A percentile compares a stretch with the other conserved stretches of the same genome.
phyloP scores from a whole-genome alignment of 192 early-diverging fungal species.

The Coemansia sp. region DNA sequence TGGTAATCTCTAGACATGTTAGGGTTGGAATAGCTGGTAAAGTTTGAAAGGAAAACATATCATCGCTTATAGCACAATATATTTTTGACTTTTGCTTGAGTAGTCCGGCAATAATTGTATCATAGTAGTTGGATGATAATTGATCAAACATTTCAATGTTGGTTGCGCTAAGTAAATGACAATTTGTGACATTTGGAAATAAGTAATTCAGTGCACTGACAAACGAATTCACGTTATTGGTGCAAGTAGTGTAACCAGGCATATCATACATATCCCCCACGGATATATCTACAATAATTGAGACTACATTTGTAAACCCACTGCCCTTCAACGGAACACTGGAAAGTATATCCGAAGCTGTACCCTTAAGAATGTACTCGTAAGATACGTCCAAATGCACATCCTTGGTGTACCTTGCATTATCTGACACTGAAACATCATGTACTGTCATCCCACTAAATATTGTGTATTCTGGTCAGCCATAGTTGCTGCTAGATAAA shows the following conservation, averaged over 20 bases:
- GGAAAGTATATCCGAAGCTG: neutral
- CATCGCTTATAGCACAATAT: neutral
- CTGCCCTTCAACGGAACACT: neutral
- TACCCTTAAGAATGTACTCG: conserved; percentile 1
- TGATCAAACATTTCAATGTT: neutral
- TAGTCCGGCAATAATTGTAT: neutral
- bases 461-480: neutral
- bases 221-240: neutral
- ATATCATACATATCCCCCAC: neutral
- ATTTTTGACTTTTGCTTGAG: neutral
- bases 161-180: neutral
- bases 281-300: neutral
- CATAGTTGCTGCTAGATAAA: neutral
- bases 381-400: neutral
- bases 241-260: neutral
- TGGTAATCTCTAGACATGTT: neutral
- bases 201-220: neutral
- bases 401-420: neutral
- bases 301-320: neutral
- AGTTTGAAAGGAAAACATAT: neutral
- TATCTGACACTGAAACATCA: neutral
- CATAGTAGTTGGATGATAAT: neutral
- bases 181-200: neutral
- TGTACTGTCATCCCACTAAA: neutral
- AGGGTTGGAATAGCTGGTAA: neutral